These are phyloP conservation scores for Podila verticillata DNA, from an alignment of 192 early-diverging fungal genomes.

Conservation along the genomic window DNA sequence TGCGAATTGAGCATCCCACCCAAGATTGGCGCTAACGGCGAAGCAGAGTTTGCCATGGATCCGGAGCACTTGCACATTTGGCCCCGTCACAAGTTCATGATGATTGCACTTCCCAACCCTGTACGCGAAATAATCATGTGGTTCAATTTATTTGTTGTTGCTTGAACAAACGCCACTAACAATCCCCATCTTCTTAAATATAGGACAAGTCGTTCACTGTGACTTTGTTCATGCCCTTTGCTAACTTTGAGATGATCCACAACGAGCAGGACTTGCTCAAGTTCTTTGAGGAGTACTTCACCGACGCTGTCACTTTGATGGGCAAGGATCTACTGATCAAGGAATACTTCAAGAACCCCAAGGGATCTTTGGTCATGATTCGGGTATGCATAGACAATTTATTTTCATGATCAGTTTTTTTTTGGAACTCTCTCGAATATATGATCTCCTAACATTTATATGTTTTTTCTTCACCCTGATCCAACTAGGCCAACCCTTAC, in stretches of 20 bases:
- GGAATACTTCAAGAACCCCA: constrained; percentile 87
- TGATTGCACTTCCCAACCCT: constrained; percentile 96
- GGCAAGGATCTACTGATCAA: constrained; percentile 73
- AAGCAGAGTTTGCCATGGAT: constrained; percentile 82
- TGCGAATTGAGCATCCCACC: constrained; percentile 92
- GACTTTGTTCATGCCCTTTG: constrained; percentile 96
- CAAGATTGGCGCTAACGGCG: constrained; percentile 57
- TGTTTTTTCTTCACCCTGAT: background rate
- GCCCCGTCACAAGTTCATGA: constrained; percentile 96
- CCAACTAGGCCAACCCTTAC: constrained; percentile 75
- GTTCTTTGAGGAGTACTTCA: constrained; percentile 82
- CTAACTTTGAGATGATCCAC: constrained; percentile 78
- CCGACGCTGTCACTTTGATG: constrained; percentile 81
- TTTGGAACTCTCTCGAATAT: too few relatives aligned
- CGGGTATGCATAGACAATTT: constrained; percentile 60
- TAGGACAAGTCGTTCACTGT: constrained; percentile 94
- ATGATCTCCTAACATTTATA: too few relatives aligned
- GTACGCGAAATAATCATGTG: constrained; percentile 39
- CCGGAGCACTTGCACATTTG: constrained; percentile 97
- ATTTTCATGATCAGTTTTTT: background rate
- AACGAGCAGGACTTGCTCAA: constrained; percentile 66
- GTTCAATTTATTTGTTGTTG: background rate
- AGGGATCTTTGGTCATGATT: constrained; percentile 84
- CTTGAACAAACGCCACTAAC: background rate
- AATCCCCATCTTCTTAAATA: background rate